Evolutionary conservation across 2,329 filamentous ascomycete species (phyloP).

Genomic region (Didymella pinodella): DNA sequence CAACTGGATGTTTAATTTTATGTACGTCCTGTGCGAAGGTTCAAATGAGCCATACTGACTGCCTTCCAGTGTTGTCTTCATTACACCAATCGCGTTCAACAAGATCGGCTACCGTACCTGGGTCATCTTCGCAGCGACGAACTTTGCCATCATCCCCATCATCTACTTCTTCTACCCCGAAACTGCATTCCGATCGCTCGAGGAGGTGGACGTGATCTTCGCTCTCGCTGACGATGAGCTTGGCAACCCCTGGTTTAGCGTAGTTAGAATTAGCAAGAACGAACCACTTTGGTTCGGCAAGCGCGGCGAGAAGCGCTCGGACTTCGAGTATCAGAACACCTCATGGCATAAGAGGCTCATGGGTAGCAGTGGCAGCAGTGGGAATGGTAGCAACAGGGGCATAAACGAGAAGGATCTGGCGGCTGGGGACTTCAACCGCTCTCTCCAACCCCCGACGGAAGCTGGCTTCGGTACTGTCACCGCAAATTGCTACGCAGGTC

Average conservation of each 20-base stretch:
- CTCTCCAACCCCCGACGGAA: slow-evolving; percentile 6
- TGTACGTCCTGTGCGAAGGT: slow-evolving; percentile 53
- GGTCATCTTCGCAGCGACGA: slow-evolving; percentile 63
- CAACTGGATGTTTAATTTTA: slow-evolving; percentile 76
- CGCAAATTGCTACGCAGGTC: slow-evolving; percentile 8
- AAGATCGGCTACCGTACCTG: slow-evolving; percentile 64
- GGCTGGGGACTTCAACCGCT: slow-evolving; percentile 12
- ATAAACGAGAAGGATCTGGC: slow-evolving; percentile 18
- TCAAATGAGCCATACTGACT: slow-evolving; percentile 2
- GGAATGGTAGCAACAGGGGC: slow-evolving; percentile 19
- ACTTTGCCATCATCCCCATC: slow-evolving; percentile 62
- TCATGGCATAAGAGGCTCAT: slow-evolving; percentile 38
- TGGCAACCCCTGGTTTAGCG: slow-evolving; percentile 56
- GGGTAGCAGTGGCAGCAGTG: slow-evolving; percentile 24
- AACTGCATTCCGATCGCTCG: slow-evolving; percentile 63
- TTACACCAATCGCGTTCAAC: slow-evolving; percentile 67
- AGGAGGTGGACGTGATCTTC: slow-evolving; percentile 75
- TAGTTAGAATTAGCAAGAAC: slow-evolving; percentile 58
- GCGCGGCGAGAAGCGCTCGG: slow-evolving; percentile 57
- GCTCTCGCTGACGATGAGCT: slow-evolving; percentile 58
- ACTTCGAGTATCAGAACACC: slow-evolving; percentile 57
- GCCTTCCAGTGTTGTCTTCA: slow-evolving; percentile 66
- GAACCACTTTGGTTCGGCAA: slow-evolving; percentile 66
- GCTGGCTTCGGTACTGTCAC: neutral
- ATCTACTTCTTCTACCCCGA: slow-evolving; percentile 69